These are phyloP conservation scores for Pythium brassicae DNA, from an alignment of 352 stramenopile genomes.

Conservation along the genomic window DNA sequence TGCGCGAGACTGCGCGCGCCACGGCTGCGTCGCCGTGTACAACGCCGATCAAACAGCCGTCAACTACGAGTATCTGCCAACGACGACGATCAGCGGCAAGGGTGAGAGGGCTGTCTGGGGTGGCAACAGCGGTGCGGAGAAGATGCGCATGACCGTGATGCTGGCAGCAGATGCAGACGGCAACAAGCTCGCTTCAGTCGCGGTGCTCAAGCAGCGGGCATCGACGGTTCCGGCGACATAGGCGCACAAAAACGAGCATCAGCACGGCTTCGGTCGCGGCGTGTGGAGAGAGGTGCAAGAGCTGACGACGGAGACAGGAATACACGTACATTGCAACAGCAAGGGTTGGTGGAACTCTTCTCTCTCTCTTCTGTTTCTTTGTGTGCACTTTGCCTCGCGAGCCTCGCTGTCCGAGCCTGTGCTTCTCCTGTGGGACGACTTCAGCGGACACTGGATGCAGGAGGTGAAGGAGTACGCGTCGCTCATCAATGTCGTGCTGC, in stretches of 20 bases:
- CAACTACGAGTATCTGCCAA: constrained; percentile 24
- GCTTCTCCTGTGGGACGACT: background rate
- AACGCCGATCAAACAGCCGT: constrained; percentile 23
- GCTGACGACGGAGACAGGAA: constrained; percentile 6
- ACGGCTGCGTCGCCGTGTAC: constrained; percentile 11
- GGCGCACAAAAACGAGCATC: constrained; percentile 10
- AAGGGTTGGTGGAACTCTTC: constrained; percentile 15
- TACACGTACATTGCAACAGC: constrained; percentile 22
- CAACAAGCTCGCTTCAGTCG: constrained; percentile 13
- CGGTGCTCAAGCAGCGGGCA: constrained; percentile 16
- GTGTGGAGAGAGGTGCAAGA: constrained; percentile 16
- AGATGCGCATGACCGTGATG: constrained; percentile 17
- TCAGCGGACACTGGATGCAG: background rate
- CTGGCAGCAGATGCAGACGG: constrained; percentile 11
- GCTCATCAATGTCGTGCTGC: background rate
- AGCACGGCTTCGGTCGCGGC: constrained; percentile 23
- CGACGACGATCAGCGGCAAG: constrained; percentile 10
- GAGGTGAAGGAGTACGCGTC: background rate
- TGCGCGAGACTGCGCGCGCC: background rate
- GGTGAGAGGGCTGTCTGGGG: constrained; percentile 19
- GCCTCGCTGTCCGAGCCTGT: background rate
- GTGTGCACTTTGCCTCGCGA: background rate
- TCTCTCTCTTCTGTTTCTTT: background rate
- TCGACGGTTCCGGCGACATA: constrained; percentile 8
- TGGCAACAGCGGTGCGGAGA: constrained; percentile 15